Evolutionary conservation across 495 filamentous ascomycete species (phyloP).

Genomic region (Podospora pseudopauciseta): DNA sequence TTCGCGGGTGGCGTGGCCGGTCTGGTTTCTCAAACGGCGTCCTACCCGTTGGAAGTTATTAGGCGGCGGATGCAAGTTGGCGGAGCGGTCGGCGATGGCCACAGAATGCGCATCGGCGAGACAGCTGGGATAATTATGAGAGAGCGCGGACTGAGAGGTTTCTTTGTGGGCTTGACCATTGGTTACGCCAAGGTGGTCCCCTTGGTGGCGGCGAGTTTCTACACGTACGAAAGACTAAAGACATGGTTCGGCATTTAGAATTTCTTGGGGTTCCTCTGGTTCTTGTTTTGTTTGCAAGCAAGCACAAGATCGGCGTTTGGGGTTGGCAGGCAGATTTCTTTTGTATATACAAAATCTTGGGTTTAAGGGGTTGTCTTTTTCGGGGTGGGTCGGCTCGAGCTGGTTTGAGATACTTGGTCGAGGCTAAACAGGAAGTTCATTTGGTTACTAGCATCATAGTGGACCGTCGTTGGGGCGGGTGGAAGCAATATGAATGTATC

Average conservation of each 20-base stretch:
- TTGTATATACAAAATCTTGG: neutral
- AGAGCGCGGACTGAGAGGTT: slow-evolving; percentile 75
- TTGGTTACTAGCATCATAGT: neutral
- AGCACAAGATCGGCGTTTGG: slow-evolving; percentile 21
- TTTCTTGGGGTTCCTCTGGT: neutral
- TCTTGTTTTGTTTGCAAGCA: slow-evolving; percentile 12
- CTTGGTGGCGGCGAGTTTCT: slow-evolving; percentile 78
- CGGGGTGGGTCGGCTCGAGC: neutral
- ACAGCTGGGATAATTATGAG: slow-evolving; percentile 68
- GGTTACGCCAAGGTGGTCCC: slow-evolving; percentile 93
- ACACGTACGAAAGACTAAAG: slow-evolving; percentile 78
- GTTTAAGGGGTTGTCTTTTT: neutral
- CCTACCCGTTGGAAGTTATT: slow-evolving; percentile 91
- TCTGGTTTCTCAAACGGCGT: slow-evolving; percentile 80
- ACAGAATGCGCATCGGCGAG: slow-evolving; percentile 70
- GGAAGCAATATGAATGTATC: neutral
- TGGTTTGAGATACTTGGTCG: neutral
- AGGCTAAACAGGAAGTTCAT: neutral
- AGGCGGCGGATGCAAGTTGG: slow-evolving; percentile 93
- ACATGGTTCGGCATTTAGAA: slow-evolving; percentile 66
- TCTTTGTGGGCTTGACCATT: slow-evolving; percentile 90
- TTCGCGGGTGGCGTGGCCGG: slow-evolving; percentile 80
- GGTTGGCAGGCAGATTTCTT: slow-evolving; percentile 3
- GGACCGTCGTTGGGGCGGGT: neutral
- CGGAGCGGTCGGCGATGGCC: slow-evolving; percentile 87